Base-by-base conservation (phyloP, 257 asterid species). In the Anisodus acutangulus region DNA sequence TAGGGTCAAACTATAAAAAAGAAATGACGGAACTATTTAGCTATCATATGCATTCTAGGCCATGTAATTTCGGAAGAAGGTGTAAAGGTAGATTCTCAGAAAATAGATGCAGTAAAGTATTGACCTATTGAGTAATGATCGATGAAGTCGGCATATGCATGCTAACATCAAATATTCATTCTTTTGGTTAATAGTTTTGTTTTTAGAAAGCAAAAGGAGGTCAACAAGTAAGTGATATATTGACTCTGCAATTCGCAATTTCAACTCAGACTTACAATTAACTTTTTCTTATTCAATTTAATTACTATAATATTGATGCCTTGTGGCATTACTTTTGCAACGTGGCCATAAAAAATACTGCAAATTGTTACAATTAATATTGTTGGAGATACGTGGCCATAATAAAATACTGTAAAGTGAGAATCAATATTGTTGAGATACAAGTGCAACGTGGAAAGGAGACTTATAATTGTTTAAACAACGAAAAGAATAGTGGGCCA, bases 401-500 rank as follows among this genome's bases (percentile, higher is more conserved):
- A 10, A 31, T 31, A 31, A 31, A 15, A 7, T 19, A 19, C 6
- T 3, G 22, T 37, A 68, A 31, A 31, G 37, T 15, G 13, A n/a
- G n/a, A 47, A 11, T 19, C 19, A 10, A 74, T 72, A 72, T 47
- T 19, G 43, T 11, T 72, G 80, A 74, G 80, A 47, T 74, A 5
- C 43, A 72, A 72, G 53, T 47, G 80, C 58, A 11, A 47, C 80
- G 19, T 74, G 80, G 80, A 72, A 13, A 5, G 5, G 19, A 19
- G 43, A 74, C 19, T 19, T 19, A 74, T 74, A 74, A 74, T 74
- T 47, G 54, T 47, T 69, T 39, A 22, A 69, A 68, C 13, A 68
- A 68, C 51, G 19, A 37, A 5, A 68, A 8, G 53, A 37, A 68
- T 68, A 39, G 78, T 69, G 78, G 78, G 19, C 78, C 78, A 69